These are phyloP conservation scores for Magnusiomyces starmeri DNA, from an alignment of 1,139 yeast species.

Conservation along the genomic window DNA sequence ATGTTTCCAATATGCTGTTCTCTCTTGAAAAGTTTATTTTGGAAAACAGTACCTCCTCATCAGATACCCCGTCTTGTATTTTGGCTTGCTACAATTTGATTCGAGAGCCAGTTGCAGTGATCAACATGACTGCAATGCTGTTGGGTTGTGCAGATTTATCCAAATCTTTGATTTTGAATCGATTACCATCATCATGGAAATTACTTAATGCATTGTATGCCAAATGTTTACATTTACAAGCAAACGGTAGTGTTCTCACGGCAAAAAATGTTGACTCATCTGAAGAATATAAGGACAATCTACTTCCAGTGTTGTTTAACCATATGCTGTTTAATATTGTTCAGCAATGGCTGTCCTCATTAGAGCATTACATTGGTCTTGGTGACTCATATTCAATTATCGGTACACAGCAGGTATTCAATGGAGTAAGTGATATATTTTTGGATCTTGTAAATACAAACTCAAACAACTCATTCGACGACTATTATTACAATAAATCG, in stretches of 20 bases:
- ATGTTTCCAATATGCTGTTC: conserved; percentile 19
- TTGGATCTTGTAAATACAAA: background rate
- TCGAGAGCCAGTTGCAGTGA: conserved; percentile 19
- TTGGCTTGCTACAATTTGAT: conserved; percentile 19
- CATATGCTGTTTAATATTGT: conserved; percentile 21
- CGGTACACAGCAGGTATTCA: too few relatives aligned
- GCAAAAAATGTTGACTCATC: background rate
- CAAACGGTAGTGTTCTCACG: background rate
- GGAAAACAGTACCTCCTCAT: background rate
- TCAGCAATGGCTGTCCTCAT: conserved; percentile 24
- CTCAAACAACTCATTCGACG: too few relatives aligned
- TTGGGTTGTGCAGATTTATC: conserved; percentile 30
- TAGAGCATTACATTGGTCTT: conserved; percentile 23
- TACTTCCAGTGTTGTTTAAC: conserved; percentile 19
- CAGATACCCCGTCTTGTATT: conserved; percentile 5
- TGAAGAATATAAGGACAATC: background rate
- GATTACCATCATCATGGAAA: conserved; percentile 24
- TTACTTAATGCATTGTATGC: conserved; percentile 26
- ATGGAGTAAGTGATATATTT: background rate
- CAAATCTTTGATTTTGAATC: conserved; percentile 20
- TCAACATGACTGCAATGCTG: conserved; percentile 24
- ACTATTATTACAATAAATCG: background rate
- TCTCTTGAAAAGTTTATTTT: conserved; percentile 16
- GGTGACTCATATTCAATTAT: conserved; percentile 11
- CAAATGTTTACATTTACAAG: conserved; percentile 19